These are phyloP conservation scores for Phytophthora crassamura DNA, from an alignment of 352 stramenopile species.

Conservation along the genomic window DNA sequence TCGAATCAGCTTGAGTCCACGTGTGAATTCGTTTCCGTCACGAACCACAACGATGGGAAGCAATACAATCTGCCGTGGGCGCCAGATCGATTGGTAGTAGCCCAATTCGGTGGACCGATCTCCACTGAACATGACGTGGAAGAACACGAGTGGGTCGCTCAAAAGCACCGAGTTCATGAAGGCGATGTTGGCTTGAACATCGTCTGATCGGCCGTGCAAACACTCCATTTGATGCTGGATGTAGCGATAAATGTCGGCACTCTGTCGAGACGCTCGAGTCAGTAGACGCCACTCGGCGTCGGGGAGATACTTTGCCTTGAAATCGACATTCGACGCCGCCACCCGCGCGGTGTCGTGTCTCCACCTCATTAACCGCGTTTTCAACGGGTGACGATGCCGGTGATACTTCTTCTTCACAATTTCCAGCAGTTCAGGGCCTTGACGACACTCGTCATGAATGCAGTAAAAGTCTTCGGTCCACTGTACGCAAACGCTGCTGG, in stretches of 20 bases:
- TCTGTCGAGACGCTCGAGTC: background rate
- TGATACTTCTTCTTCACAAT: too few species aligned
- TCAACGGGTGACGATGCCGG: too few species aligned
- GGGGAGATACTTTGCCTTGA: background rate
- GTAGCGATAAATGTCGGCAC: background rate
- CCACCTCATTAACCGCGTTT: too few species aligned
- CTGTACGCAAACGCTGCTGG: slow-evolving; percentile 20
- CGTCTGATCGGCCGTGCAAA: slow-evolving; percentile 5
- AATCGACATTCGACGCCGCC: too few species aligned
- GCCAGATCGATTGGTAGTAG: slow-evolving; percentile 20
- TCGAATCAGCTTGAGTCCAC: slow-evolving; percentile 1
- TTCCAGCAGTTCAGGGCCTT: too few species aligned
- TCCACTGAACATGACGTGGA: background rate
- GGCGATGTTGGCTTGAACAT: slow-evolving; percentile 27
- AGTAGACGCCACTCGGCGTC: background rate
- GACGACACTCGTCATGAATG: slow-evolving; percentile 5
- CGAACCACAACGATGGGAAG: slow-evolving; percentile 7
- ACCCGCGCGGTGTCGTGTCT: too few species aligned
- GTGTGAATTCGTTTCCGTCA: slow-evolving; percentile 16
- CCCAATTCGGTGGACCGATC: slow-evolving; percentile 1
- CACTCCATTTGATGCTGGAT: slow-evolving; percentile 31
- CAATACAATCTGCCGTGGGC: slow-evolving; percentile 4
- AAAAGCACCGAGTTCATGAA: slow-evolving; percentile 43
- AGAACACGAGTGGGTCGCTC: slow-evolving; percentile 40
- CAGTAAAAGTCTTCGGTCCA: slow-evolving; percentile 27